Evolutionary conservation across 805 yeast species (phyloP), one percentile per base, ranked within the genome.

Genomic region (Candida ortonii): DNA sequence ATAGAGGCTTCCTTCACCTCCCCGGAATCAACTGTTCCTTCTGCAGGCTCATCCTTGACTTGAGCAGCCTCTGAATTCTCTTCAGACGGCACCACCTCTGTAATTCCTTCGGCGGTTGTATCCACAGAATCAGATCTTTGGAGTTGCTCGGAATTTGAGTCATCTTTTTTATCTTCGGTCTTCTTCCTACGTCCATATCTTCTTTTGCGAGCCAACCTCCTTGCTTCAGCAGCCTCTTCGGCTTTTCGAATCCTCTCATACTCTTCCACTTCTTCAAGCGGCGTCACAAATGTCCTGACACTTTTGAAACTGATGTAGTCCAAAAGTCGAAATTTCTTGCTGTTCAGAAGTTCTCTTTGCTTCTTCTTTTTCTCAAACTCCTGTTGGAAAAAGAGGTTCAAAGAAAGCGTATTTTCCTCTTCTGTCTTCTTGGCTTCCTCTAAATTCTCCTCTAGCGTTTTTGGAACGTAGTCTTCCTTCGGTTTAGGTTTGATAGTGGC

Each of bases 381-480:
- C 53, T 85, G 90, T 49, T 89, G 94, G 49, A 81, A 76, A 53
- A 84, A 93, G 49, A 73, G 68, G 43, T 83, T 78, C 45, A 93
- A 65, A 3, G 96, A 83, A 17, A 76, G 65, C 2, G 78, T 64
- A 57, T 93, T 93, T 27, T 73, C 71, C 53, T 73, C 70, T 59
- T 93, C 98, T 0, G 97, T 93, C 47, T 80, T 83, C 28, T 79
- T 65, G 1, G 98, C 97, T 55, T 87, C 93, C n/a, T 72, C 80
- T 28, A 84, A 59, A 25, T 81, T 65, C 52, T 84, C 86, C 39
- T 76, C 87, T 47, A 83, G 83, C 0, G 93, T 82, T 51, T 78
- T 62, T 37, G 67, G 65, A 12, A 67, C 62, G 32, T 46, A 50
- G 54, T 49, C 63, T 63, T 55, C 67, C 59, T 44, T 53, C 4